These are phyloP conservation scores for Claviceps sp. DNA, from an alignment of 2,329 filamentous ascomycete genomes.

Conservation along the genomic window DNA sequence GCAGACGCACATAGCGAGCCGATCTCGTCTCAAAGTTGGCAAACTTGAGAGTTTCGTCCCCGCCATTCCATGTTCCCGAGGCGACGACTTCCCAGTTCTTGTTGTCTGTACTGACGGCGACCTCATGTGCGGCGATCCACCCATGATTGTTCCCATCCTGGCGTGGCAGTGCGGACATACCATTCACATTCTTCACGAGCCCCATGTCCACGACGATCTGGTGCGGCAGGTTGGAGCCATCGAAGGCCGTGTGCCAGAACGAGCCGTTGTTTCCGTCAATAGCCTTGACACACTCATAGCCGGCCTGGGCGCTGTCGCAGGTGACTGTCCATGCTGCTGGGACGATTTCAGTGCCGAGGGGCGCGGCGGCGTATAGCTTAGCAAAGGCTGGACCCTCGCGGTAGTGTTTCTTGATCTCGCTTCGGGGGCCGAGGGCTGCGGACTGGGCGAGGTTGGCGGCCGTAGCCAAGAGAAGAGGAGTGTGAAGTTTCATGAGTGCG, in stretches of 20 bases:
- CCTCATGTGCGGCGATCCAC: slow-evolving; percentile 15
- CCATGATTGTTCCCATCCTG: slow-evolving; percentile 14
- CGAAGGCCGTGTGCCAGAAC: slow-evolving; percentile 16
- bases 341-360: slow-evolving; percentile 4
- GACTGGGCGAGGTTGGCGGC: background rate
- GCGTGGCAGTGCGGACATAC: slow-evolving; percentile 17
- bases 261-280: slow-evolving; percentile 16
- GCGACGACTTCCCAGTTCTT: slow-evolving; percentile 15
- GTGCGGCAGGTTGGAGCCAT: slow-evolving; percentile 11
- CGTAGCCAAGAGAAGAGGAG: background rate
- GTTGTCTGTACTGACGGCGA: slow-evolving; percentile 17
- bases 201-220: slow-evolving; percentile 19
- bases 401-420: slow-evolving; percentile 1
- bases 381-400: background rate
- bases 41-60: slow-evolving; percentile 16
- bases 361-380: slow-evolving; percentile 4
- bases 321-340: slow-evolving; percentile 14
- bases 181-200: slow-evolving; percentile 14
- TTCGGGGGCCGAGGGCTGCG: background rate
- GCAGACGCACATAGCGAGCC: slow-evolving; percentile 17
- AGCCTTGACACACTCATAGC: slow-evolving; percentile 16
- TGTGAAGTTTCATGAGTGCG: background rate
- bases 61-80: slow-evolving; percentile 15
- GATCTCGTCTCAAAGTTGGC: slow-evolving; percentile 19
- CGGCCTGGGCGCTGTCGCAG: slow-evolving; percentile 15